These are phyloP conservation scores for Colletotrichum endophyticum DNA, from an alignment of 2,329 filamentous ascomycete species.

Conservation along the genomic window DNA sequence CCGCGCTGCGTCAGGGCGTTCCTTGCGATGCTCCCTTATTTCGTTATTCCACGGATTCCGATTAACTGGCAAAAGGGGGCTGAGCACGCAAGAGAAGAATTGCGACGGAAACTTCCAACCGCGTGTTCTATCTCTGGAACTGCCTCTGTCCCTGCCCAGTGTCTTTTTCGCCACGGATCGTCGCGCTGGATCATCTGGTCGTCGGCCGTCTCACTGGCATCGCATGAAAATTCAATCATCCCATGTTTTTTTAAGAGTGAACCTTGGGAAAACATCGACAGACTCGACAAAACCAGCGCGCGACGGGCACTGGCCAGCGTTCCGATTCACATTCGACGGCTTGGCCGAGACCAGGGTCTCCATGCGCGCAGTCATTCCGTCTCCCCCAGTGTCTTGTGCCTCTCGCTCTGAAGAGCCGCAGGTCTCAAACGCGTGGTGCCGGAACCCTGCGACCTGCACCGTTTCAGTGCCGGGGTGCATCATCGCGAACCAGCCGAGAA, in stretches of 20 bases:
- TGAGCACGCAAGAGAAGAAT: not conserved
- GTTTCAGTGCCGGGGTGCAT: slow-evolving; percentile 30
- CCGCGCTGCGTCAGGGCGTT: not conserved
- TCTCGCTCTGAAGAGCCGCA: slow-evolving; percentile 25
- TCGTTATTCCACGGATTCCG: not conserved
- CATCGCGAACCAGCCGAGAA: not conserved
- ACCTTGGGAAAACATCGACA: not conserved
- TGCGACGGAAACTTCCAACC: not conserved
- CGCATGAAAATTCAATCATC: slow-evolving; percentile 11
- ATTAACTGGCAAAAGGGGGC: not conserved
- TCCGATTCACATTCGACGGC: slow-evolving; percentile 2
- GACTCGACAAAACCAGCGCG: slow-evolving; percentile 5
- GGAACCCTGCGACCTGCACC: slow-evolving; percentile 32
- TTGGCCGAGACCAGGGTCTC: slow-evolving; percentile 9
- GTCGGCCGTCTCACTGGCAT: slow-evolving; percentile 2
- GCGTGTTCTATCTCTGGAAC: not conserved
- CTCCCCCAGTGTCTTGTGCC: not conserved
- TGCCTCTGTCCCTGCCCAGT: not conserved
- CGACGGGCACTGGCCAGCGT: slow-evolving; percentile 9
- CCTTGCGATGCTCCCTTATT: slow-evolving; percentile 8
- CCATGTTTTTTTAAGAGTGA: not conserved
- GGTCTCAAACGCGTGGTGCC: slow-evolving; percentile 34
- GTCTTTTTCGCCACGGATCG: not conserved
- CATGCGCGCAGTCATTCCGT: not conserved
- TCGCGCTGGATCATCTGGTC: slow-evolving; percentile 10